Conservation (phyloP, 345 rosid species). For the Cochlearia excelsa region DNA sequence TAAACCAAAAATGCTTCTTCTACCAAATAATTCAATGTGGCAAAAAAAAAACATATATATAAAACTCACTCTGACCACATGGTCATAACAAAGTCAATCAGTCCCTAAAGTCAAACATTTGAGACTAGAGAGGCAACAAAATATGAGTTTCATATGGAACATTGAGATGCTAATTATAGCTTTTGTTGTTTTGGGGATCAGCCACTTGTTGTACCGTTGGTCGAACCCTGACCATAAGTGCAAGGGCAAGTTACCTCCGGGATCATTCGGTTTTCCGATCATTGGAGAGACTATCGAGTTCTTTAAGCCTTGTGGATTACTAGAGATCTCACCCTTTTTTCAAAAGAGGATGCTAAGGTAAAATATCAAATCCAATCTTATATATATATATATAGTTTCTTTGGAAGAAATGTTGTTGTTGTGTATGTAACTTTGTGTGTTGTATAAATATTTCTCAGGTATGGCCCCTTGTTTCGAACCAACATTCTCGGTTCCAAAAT, state of each 20-base stretch:
- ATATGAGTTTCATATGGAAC: background rate
- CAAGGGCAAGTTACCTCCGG: conserved; percentile 16
- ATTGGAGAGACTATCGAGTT: conserved; percentile 28
- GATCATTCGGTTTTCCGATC: conserved; percentile 28
- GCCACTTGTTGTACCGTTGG: background rate
- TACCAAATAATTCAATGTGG: no score
- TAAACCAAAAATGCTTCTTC: no score
- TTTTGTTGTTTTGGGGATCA: background rate
- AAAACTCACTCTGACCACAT: no score
- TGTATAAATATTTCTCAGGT: conserved; percentile 25
- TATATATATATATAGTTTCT: no score
- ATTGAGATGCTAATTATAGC: background rate
- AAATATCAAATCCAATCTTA: background rate
- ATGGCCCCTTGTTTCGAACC: conserved; percentile 42
- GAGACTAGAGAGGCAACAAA: background rate
- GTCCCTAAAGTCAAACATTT: background rate
- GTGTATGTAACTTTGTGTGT: no score
- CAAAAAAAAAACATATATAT: no score
- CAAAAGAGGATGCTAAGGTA: conserved; percentile 16
- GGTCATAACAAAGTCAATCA: no score
- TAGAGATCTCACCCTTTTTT: conserved; percentile 21
- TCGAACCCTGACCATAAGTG: background rate
- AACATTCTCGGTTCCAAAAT: conserved; percentile 31
- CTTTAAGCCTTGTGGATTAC: background rate
- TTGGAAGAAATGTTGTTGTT: background rate